A percentile compares a stretch with the other conserved stretches of the same genome.
Evolutionary conservation across 345 rosid species (phyloP).

Genomic region (Trapa incisa): DNA sequence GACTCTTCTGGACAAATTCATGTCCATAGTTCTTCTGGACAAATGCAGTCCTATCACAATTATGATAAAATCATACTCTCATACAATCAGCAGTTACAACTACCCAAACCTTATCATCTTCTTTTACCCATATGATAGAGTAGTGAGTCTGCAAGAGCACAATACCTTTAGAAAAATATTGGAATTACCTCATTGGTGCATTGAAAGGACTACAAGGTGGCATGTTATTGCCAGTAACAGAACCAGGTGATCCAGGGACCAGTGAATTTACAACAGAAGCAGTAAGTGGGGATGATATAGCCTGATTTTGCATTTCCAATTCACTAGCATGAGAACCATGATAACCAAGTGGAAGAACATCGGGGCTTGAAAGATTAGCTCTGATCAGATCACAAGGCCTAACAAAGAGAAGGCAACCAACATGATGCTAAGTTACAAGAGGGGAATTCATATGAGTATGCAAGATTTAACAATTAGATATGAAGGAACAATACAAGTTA

Average conservation of each 20-base stretch:
- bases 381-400: slow-evolving; percentile 96
- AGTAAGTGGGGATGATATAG: slow-evolving; percentile 48
- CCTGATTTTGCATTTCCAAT: slow-evolving; percentile 55
- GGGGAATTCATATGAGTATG: neutral
- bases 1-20: neutral
- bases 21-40: neutral
- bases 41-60: neutral
- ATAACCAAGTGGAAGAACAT: slow-evolving; percentile 43
- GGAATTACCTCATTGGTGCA: slow-evolving; percentile 43
- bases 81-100: neutral
- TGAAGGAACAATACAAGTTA: neutral
- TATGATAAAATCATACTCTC: neutral
- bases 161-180: neutral
- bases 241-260: slow-evolving; percentile 52
- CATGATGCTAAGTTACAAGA: neutral
- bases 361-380: slow-evolving; percentile 46
- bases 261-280: slow-evolving; percentile 55
- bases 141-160: neutral
- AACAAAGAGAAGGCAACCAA: slow-evolving; percentile 15
- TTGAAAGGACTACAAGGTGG: slow-evolving; percentile 49
- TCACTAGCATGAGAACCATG: slow-evolving; percentile 48
- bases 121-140: neutral
- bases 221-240: slow-evolving; percentile 43
- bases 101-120: neutral
- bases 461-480: neutral